Percentiles rank a stretch among this genome's conserved stretches.
Conservation (phyloP, 1,284 basidiomycete species). For the Trichosporon coremiiforme region DNA sequence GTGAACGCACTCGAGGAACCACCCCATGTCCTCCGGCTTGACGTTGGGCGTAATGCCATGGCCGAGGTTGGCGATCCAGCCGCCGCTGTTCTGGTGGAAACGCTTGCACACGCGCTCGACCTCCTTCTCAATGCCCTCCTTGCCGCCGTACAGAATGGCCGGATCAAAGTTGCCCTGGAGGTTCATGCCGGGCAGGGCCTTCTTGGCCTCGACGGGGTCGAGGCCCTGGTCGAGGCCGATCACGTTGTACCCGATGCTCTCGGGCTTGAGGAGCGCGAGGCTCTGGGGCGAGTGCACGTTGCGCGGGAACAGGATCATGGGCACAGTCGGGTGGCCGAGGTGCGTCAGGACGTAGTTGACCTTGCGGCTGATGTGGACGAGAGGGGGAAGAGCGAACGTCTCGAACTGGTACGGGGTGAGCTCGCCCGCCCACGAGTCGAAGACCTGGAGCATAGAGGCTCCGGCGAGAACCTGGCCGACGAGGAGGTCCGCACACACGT, state of each 20-base stretch:
- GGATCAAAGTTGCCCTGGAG: conserved; percentile 97
- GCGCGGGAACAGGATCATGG: conserved; percentile 90
- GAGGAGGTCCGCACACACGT: conserved; percentile 81
- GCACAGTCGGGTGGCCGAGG: conserved; percentile 64
- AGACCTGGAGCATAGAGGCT: conserved; percentile 92
- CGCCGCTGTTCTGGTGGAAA: conserved; percentile 64
- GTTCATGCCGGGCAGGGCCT: conserved; percentile 62
- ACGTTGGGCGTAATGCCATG: conserved; percentile 98
- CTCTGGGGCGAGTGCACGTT: conserved; percentile 70
- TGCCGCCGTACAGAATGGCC: conserved; percentile 80
- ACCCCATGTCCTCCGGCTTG: conserved; percentile 82
- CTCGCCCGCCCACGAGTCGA: conserved; percentile 93
- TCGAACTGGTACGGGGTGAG: conserved; percentile 81
- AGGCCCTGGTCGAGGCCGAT: conserved; percentile 88
- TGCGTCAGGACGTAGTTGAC: conserved; percentile 66
- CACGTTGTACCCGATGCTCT: conserved; percentile 73
- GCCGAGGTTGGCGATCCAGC: conserved; percentile 95
- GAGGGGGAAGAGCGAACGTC: conserved; percentile 60
- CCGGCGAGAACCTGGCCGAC: conserved; percentile 89
- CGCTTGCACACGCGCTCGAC: conserved; percentile 79
- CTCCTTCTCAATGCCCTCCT: conserved; percentile 80
- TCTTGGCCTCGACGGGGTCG: conserved; percentile 71
- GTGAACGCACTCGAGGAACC: conserved; percentile 88
- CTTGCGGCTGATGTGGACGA: conserved; percentile 57
- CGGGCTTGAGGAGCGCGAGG: conserved; percentile 43